phyloP scores from a whole-genome alignment of 176 grass and related monocot species.

The Raddia distichophylla region DNA sequence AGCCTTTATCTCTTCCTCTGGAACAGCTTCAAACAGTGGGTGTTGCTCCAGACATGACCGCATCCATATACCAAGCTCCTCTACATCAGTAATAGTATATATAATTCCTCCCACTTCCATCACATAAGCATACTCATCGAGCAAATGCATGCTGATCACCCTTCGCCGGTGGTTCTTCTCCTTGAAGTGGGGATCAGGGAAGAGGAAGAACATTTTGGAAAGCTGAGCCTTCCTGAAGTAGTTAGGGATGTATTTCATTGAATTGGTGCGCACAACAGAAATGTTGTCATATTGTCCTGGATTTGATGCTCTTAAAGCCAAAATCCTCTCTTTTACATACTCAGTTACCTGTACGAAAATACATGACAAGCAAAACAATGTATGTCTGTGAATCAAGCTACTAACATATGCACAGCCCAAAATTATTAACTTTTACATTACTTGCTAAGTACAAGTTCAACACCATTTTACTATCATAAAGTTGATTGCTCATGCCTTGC shows the following conservation, averaged over 20 bases:
- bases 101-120: constrained; percentile 86
- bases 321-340: constrained; percentile 94
- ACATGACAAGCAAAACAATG: not conserved
- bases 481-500: not conserved
- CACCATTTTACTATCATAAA: not conserved
- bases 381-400: not conserved
- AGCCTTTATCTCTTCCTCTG: constrained; percentile 54
- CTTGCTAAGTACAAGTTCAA: not conserved
- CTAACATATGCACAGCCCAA: not conserved
- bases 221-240: constrained; percentile 92
- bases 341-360: constrained; percentile 71
- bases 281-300: constrained; percentile 81
- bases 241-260: constrained; percentile 95
- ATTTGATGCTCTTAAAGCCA: constrained; percentile 76
- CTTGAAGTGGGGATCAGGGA: constrained; percentile 97
- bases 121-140: constrained; percentile 93
- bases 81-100: constrained; percentile 88
- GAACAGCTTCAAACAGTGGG: constrained; percentile 65
- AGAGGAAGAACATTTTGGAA: constrained; percentile 96
- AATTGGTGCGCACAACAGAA: constrained; percentile 95
- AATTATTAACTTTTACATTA: not conserved
- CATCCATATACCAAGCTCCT: constrained; percentile 95
- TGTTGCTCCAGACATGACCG: constrained; percentile 80
- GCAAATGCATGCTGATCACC: constrained; percentile 78
- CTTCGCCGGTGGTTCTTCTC: constrained; percentile 93